Evolutionary conservation across 108 stramenopile species (phyloP).

Genomic region (Pseudonitzschia delicatissima): DNA sequence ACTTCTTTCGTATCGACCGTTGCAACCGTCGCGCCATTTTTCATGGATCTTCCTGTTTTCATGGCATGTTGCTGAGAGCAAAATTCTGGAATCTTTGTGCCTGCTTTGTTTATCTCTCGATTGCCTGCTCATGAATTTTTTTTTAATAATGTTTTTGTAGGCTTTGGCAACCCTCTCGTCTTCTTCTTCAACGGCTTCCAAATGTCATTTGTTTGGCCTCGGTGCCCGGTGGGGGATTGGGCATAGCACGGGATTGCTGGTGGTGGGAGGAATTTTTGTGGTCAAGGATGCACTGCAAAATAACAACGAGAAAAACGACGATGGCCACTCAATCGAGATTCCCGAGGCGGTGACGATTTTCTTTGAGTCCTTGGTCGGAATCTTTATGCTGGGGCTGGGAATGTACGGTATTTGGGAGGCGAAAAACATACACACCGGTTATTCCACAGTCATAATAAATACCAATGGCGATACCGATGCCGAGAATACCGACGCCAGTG

Average conservation of each 20-base stretch:
- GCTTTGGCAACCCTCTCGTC: background rate
- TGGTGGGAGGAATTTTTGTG: slow-evolving; percentile 59
- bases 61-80: too few relatives aligned
- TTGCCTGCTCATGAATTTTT: too few relatives aligned
- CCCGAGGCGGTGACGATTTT: slow-evolving; percentile 33
- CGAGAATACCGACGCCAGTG: background rate
- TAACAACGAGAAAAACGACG: background rate
- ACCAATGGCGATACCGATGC: background rate
- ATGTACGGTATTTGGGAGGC: slow-evolving; percentile 45
- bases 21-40: too few relatives aligned
- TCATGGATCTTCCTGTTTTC: too few relatives aligned
- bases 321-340: slow-evolving; percentile 28
- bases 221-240: slow-evolving; percentile 61
- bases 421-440: background rate
- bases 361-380: slow-evolving; percentile 57
- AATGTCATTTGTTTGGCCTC: background rate
- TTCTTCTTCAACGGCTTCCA: background rate
- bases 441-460: background rate
- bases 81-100: too few relatives aligned
- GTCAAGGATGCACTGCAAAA: background rate
- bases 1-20: too few relatives aligned
- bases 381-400: slow-evolving; percentile 71
- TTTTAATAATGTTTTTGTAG: too few relatives aligned
- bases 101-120: too few relatives aligned
- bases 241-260: slow-evolving; percentile 53